Percentiles rank a stretch among this genome's conserved stretches.
phyloP scores from a whole-genome alignment of 164 flowering plant genomes.

The Brasenia schreberi region DNA sequence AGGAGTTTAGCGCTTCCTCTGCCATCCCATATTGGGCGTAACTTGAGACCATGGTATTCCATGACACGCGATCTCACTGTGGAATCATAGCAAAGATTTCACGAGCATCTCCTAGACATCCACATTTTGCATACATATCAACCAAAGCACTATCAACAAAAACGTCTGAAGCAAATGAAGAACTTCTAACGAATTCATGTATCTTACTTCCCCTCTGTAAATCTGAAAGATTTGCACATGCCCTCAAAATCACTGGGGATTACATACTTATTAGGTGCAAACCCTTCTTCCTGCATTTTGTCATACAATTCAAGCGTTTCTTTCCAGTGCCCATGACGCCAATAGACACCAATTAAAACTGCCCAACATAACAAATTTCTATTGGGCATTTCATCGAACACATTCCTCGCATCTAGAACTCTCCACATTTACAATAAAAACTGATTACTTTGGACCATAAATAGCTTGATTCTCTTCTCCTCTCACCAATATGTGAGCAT shows the following conservation, averaged over 20 bases:
- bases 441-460: conserved; percentile 48
- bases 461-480: conserved; percentile 30
- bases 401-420: conserved; percentile 24
- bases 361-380: conserved; percentile 43
- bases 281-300: conserved; percentile 40
- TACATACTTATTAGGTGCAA: conserved; percentile 29
- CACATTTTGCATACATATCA: conserved; percentile 70
- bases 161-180: conserved; percentile 27
- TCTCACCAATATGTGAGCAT: conserved; percentile 39
- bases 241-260: conserved; percentile 62
- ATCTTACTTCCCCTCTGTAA: conserved; percentile 29
- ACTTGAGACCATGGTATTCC: conserved; percentile 69
- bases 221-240: conserved; percentile 50
- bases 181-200: conserved; percentile 30
- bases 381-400: conserved; percentile 59
- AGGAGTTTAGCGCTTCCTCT: conserved; percentile 38
- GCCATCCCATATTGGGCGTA: conserved; percentile 38
- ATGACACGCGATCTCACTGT: conserved; percentile 52
- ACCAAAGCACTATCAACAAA: conserved; percentile 50
- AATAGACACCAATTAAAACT: conserved; percentile 38
- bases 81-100: conserved; percentile 41
- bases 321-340: conserved; percentile 36
- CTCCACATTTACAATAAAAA: conserved; percentile 32
- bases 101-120: conserved; percentile 33
- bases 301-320: conserved; percentile 40